Evolutionary conservation across 2,329 filamentous ascomycete genomes (phyloP).

Genomic region (Thielaviopsis cerberus): DNA sequence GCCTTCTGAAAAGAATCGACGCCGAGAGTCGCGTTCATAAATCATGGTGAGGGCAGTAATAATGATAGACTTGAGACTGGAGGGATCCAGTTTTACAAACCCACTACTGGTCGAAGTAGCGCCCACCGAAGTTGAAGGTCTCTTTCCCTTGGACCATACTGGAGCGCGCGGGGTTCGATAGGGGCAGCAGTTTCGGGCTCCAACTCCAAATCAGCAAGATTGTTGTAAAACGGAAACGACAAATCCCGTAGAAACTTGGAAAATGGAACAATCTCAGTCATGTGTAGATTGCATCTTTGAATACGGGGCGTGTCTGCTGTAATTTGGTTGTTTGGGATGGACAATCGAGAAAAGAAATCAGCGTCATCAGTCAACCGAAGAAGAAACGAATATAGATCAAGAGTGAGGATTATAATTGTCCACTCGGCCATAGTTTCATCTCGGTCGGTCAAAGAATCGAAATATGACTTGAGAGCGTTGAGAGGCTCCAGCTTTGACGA

Average conservation of each 20-base stretch:
- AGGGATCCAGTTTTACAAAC: slow-evolving; percentile 37
- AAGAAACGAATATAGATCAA: slow-evolving; percentile 87
- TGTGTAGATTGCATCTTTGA: slow-evolving; percentile 46
- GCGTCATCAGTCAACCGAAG: slow-evolving; percentile 89
- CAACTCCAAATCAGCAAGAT: slow-evolving; percentile 37
- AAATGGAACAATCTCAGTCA: slow-evolving; percentile 53
- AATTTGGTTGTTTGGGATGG: slow-evolving; percentile 15
- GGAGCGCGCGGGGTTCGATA: neutral
- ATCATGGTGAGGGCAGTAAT: slow-evolving; percentile 70
- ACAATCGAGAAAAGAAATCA: slow-evolving; percentile 59
- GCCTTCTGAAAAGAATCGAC: slow-evolving; percentile 60
- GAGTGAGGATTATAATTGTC: slow-evolving; percentile 73
- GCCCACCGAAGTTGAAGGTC: neutral
- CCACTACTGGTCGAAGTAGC: slow-evolving; percentile 7
- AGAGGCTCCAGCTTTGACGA: neutral
- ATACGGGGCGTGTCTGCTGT: slow-evolving; percentile 27
- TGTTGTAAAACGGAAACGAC: slow-evolving; percentile 75
- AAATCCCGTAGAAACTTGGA: slow-evolving; percentile 78
- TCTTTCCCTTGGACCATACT: neutral
- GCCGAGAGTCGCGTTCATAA: slow-evolving; percentile 81
- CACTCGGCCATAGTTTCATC: slow-evolving; percentile 42
- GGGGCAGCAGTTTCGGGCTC: neutral
- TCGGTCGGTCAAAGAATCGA: neutral
- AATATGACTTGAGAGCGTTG: neutral
- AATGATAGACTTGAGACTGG: slow-evolving; percentile 61